phyloP scores from a whole-genome alignment of 2,329 filamentous ascomycete genomes.

The Sporothrix luriei region DNA sequence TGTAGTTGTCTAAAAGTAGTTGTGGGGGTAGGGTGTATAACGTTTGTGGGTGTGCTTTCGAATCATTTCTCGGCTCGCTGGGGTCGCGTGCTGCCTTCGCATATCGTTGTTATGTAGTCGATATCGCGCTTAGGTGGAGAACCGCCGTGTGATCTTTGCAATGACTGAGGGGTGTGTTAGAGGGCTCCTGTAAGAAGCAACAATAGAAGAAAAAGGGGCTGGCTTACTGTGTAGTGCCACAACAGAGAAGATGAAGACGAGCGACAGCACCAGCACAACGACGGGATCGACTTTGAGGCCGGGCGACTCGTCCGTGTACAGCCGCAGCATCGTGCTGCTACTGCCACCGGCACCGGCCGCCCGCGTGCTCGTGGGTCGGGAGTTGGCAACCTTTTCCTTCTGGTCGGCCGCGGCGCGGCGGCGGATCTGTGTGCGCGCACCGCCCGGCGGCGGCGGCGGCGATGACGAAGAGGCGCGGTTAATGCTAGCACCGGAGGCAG shows the following conservation, averaged over 20 bases:
- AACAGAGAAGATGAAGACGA: slow-evolving; percentile 98
- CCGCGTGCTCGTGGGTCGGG: slow-evolving; percentile 85
- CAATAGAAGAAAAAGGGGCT: background rate
- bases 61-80: background rate
- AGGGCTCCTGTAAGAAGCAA: slow-evolving; percentile 11
- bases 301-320: slow-evolving; percentile 98
- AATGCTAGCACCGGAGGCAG: slow-evolving; percentile 67
- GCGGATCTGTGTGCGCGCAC: slow-evolving; percentile 75
- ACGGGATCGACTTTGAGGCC: slow-evolving; percentile 98
- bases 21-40: background rate
- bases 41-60: background rate
- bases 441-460: slow-evolving; percentile 84
- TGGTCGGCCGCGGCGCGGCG: slow-evolving; percentile 92
- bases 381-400: slow-evolving; percentile 96
- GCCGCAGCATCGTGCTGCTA: slow-evolving; percentile 94
- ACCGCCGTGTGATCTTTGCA: slow-evolving; percentile 39
- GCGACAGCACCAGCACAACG: slow-evolving; percentile 90
- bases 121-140: slow-evolving; percentile 38
- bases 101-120: background rate
- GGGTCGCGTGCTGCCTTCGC: background rate
- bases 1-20: background rate
- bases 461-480: slow-evolving; percentile 79
- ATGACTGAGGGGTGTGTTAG: slow-evolving; percentile 33
- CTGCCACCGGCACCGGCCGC: slow-evolving; percentile 93
- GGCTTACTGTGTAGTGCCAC: slow-evolving; percentile 94